Base-by-base conservation (phyloP, 495 filamentous ascomycete genomes). In the Aspergillus indologenus region DNA sequence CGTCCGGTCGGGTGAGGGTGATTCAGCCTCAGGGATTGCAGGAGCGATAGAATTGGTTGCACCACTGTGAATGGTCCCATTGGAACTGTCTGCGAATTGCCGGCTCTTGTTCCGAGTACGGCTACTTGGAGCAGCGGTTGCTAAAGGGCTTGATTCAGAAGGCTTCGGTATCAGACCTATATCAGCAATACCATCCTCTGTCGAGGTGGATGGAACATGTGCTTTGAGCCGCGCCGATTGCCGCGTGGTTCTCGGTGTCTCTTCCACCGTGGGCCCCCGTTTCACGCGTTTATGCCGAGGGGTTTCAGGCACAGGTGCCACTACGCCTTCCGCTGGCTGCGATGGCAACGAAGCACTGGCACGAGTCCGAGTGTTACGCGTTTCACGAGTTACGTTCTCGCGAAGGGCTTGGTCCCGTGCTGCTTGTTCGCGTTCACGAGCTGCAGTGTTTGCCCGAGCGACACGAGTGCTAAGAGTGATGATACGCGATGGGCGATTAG, bases 161-260 rank as follows among this genome's bases (percentile, higher is more conserved):
- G 22, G 46, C 45, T 64, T 68, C 34, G 43, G 22, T 44, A 54
- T 21, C 4, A 52, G 57, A 1, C 42, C 51, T n/a, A 45, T 22
- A 20, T 75, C 73, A 17, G 59, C 57, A 6, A 61, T 61, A 21
- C 58, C 64, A 18, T 69, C 56, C 40, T 76, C 69, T 23, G 60
- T 54, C 2, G 56, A 56, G 11, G 51, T 22, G 9, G 57, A 43
- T 21, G 67, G 56, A 20, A 29, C 63, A 43, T 67, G 61, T 2
- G 67, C 56, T 57, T 65, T 74, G 19, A 74, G 60, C 54, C 74
- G 65, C 19, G 72, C 65, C 2, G 76, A 76, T 52, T 72, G 69
- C 22, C 75, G 69, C 9, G 73, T 75, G 21, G 70, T 71, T 56
- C 65, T 56, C 8, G 63, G 68, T 0, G 62, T 65, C 51, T 70